Percentiles rank a stretch among this genome's conserved stretches.
These are phyloP conservation scores for Saturnispora quitensis DNA, from an alignment of 805 yeast species.

Conservation along the genomic window DNA sequence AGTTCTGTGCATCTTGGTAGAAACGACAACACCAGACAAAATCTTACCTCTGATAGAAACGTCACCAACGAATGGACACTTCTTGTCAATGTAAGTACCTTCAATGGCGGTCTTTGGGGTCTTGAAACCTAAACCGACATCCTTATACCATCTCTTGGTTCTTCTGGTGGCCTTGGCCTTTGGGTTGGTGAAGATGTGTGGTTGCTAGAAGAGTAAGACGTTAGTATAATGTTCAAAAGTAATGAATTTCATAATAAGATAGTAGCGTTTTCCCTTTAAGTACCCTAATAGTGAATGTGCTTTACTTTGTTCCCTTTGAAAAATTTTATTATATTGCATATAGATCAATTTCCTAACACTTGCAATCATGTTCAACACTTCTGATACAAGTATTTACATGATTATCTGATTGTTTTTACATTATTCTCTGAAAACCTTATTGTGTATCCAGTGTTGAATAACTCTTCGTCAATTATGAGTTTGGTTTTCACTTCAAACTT, in stretches of 20 bases:
- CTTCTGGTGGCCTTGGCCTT: slow-evolving; percentile 97
- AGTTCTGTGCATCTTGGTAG: slow-evolving; percentile 99
- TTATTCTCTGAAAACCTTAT: background rate
- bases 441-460: background rate
- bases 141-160: slow-evolving; percentile 99
- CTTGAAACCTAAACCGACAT: slow-evolving; percentile 99
- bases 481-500: no score
- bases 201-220: slow-evolving; percentile 62
- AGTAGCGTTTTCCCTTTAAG: background rate
- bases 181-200: slow-evolving; percentile 99
- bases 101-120: slow-evolving; percentile 98
- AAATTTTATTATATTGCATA: no score
- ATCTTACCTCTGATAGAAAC: slow-evolving; percentile 99
- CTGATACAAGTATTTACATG: background rate
- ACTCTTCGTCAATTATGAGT: no score
- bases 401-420: no score
- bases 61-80: slow-evolving; percentile 97
- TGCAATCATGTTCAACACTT: no score
- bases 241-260: background rate
- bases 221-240: background rate
- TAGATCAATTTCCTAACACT: no score
- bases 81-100: slow-evolving; percentile 99
- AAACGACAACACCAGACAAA: slow-evolving; percentile 98
- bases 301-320: background rate
- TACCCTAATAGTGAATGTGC: no score